A percentile compares a stretch with the other conserved stretches of the same genome.
Evolutionary conservation across 371 early-diverging fungal genomes (phyloP).

Genomic region (Lichtheimia corymbifera): DNA sequence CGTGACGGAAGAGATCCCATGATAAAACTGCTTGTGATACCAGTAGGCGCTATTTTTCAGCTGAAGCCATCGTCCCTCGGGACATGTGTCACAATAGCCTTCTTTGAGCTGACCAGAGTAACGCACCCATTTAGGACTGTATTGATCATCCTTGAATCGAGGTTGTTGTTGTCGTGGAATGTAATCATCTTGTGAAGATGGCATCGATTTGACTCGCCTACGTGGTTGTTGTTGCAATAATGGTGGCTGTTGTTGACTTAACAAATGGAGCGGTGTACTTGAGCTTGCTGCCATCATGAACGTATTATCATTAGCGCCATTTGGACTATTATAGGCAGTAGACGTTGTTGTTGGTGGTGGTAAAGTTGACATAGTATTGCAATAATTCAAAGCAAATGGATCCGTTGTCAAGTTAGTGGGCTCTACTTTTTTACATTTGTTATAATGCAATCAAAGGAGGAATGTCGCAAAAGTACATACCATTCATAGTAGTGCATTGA

Average conservation of each 20-base stretch:
- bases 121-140: constrained; percentile 89
- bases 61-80: constrained; percentile 83
- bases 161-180: constrained; percentile 64
- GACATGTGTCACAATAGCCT: constrained; percentile 86
- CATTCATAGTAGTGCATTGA: too few relatives aligned
- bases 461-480: not conserved
- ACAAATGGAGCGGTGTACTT: not conserved
- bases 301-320: not conserved
- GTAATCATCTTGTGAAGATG: not conserved
- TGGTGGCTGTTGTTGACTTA: not conserved
- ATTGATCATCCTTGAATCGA: constrained; percentile 75
- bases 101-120: constrained; percentile 78
- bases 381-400: not conserved
- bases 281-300: not conserved
- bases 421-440: not conserved
- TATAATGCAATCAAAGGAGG: not conserved
- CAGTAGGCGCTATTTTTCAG: constrained; percentile 92
- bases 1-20: constrained; percentile 83
- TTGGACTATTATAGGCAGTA: not conserved
- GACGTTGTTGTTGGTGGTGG: not conserved
- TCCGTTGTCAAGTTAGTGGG: not conserved
- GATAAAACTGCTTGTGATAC: constrained; percentile 85
- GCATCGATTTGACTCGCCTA: not conserved
- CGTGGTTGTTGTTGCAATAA: not conserved
- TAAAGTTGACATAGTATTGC: not conserved